Conservation (phyloP, 495 filamentous ascomycete species). For the Penicillium argentinense region DNA sequence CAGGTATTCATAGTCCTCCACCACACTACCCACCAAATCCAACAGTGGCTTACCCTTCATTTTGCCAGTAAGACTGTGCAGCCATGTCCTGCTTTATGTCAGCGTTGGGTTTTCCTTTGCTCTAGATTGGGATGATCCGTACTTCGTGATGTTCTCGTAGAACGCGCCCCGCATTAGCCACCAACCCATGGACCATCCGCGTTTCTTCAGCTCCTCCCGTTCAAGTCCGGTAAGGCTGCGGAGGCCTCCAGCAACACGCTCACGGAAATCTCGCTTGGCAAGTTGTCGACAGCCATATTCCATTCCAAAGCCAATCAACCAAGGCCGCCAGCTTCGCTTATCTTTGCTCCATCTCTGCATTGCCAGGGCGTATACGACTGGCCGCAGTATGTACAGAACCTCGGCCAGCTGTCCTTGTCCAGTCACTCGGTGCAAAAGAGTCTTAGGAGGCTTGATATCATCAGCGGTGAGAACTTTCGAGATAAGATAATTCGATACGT, state of each 20-base stretch:
- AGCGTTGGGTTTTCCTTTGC: conserved; percentile 18
- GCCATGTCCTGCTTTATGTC: conserved; percentile 51
- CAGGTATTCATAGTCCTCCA: conserved; percentile 95
- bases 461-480: conserved; percentile 92
- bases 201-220: conserved; percentile 78
- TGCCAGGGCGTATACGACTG: conserved; percentile 83
- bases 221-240: conserved; percentile 78
- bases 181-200: conserved; percentile 89
- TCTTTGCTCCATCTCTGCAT: conserved; percentile 67
- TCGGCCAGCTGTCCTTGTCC: conserved; percentile 80
- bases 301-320: conserved; percentile 82
- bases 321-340: conserved; percentile 77
- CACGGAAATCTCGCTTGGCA: conserved; percentile 69
- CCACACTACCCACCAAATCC: conserved; percentile 72
- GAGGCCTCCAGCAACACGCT: conserved; percentile 63
- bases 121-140: conserved; percentile 6
- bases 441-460: conserved; percentile 87
- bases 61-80: conserved; percentile 60
- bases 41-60: conserved; percentile 75
- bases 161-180: conserved; percentile 95
- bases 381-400: conserved; percentile 84
- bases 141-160: conserved; percentile 91
- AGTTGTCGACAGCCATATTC: conserved; percentile 86
- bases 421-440: conserved; percentile 68
- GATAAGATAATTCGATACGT: conserved; percentile 82